phyloP scores from a whole-genome alignment of 2,329 filamentous ascomycete genomes.

The Plenodomus lindquistii region DNA sequence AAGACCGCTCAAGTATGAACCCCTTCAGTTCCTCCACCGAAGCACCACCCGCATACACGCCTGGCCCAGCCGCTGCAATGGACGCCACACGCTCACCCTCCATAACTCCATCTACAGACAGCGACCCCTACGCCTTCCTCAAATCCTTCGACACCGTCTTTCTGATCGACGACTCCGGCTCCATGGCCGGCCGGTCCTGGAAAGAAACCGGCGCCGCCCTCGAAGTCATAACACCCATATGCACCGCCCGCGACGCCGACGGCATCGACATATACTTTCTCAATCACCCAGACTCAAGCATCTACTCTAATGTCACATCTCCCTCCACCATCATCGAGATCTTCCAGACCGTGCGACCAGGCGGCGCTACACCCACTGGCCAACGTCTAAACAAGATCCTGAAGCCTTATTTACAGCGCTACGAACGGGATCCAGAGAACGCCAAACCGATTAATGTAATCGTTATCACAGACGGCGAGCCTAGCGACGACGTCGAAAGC shows the following conservation, averaged over 20 bases:
- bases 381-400: conserved; percentile 72
- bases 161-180: conserved; percentile 88
- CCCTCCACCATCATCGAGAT: conserved; percentile 65
- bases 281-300: conserved; percentile 65
- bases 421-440: conserved; percentile 53
- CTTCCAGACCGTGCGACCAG: conserved; percentile 69
- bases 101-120: conserved; percentile 14
- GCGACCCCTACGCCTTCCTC: conserved; percentile 75
- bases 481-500: conserved; percentile 76
- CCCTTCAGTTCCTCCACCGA: conserved; percentile 39
- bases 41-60: conserved; percentile 49
- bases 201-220: conserved; percentile 72
- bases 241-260: conserved; percentile 76
- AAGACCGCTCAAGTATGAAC: conserved; percentile 35
- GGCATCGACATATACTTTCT: conserved; percentile 93
- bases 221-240: conserved; percentile 76
- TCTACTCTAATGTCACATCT: conserved; percentile 67
- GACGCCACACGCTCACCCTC: conserved; percentile 3
- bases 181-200: conserved; percentile 82
- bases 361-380: conserved; percentile 74
- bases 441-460: conserved; percentile 88
- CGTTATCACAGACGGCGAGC: conserved; percentile 85
- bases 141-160: conserved; percentile 82
- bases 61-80: conserved; percentile 21
- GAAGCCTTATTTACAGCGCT: conserved; percentile 67